Percentiles rank a stretch among this genome's conserved stretches.
Conservation (phyloP, 2,329 filamentous ascomycete genomes). For the Fusarium anguioides region DNA sequence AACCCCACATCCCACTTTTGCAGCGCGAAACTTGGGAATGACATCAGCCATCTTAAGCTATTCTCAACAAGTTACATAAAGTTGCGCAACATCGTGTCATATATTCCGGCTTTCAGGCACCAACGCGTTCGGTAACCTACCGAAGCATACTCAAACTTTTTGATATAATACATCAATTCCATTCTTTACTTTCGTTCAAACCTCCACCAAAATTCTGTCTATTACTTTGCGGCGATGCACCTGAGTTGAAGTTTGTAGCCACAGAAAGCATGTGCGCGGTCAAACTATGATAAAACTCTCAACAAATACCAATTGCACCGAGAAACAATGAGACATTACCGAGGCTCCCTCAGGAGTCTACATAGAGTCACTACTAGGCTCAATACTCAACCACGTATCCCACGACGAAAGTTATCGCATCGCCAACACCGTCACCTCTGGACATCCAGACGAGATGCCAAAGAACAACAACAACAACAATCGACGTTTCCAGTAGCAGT, state of each 20-base stretch:
- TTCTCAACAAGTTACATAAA: slow-evolving; percentile 22
- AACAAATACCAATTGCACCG: slow-evolving; percentile 18
- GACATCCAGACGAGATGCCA: slow-evolving; percentile 33
- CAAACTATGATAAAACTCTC: slow-evolving; percentile 17
- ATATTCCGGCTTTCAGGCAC: slow-evolving; percentile 6
- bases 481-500: slow-evolving; percentile 49
- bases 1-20: slow-evolving; percentile 34
- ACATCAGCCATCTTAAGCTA: slow-evolving; percentile 43
- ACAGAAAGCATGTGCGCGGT: slow-evolving; percentile 32
- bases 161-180: neutral
- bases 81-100: slow-evolving; percentile 31
- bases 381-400: slow-evolving; percentile 18
- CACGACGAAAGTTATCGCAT: slow-evolving; percentile 32
- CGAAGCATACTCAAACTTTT: neutral
- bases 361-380: slow-evolving; percentile 32
- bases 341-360: slow-evolving; percentile 40
- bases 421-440: slow-evolving; percentile 34
- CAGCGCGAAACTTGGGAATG: slow-evolving; percentile 35
- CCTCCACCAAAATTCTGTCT: neutral
- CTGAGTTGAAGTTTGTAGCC: slow-evolving; percentile 20
- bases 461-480: slow-evolving; percentile 39
- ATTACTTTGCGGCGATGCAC: slow-evolving; percentile 18
- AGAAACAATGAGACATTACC: slow-evolving; percentile 39
- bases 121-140: neutral
- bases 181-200: slow-evolving; percentile 15